Evolutionary conservation across 148 eudicot genomes (phyloP), one percentile per base, ranked within the genome.

Genomic region (Limonium bicolor): DNA sequence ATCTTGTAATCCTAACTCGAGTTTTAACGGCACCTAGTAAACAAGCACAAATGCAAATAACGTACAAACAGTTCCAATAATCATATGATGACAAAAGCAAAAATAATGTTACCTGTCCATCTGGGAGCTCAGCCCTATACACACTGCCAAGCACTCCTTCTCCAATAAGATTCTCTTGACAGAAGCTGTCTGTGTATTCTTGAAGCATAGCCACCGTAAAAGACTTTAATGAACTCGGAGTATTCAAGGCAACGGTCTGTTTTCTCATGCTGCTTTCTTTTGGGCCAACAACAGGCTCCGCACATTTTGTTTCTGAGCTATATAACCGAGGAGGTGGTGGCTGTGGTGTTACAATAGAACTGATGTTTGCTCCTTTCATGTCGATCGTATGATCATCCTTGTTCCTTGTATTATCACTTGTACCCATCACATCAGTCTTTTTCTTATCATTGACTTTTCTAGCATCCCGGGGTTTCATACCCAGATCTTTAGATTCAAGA

Each of bases 141-240:
- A 92, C 90, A 29, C 72, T 62, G 23, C 99, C 94, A 35, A 81
- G 56, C 57, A 48, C 51, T 65, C 99, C 99, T 35, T 61, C 67
- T 54, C 99, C 99, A 29, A 92, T 57, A 52, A 76, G 74, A 62
- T 85, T 81, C 34, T 76, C 94, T 65, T 81, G 80, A 39, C 95
- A 81, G 73, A 92, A 92, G 73, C 99, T 85, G 40, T 78, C 45
- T 14, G 88, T 92, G 55, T 63, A 92, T 54, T 81, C 68, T 59
- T 85, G 99, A 59, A 92, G 87, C 21, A 71, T 65, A 45, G 94
- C 95, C 49, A 92, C 71, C 32, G 73, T 70, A 69, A 68, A 92
- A 37, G 65, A 46, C 63, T 66, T 67, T 33, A 60, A 73, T 41
- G 84, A 66, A 49, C 63, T 71, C 10, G 73, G 65, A 41, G 11